These are phyloP conservation scores for Solanum lycopersicoides DNA, from an alignment of 257 asterid species.

Conservation along the genomic window DNA sequence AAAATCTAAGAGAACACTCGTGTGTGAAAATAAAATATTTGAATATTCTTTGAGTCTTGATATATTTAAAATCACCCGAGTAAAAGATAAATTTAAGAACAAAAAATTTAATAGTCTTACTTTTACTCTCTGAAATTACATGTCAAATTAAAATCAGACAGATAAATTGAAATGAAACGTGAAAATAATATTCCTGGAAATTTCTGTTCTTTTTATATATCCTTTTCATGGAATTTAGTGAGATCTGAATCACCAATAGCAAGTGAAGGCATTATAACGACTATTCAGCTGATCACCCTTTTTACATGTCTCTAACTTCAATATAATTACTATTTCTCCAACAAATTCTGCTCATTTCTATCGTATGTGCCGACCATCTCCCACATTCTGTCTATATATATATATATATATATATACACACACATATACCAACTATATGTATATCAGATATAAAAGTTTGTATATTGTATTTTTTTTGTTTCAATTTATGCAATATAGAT, in stretches of 20 bases:
- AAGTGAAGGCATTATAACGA: conserved; percentile 2
- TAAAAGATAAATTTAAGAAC: too few relatives aligned
- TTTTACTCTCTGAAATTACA: neutral
- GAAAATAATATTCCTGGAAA: neutral
- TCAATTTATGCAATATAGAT: too few relatives aligned
- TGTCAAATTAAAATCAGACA: too few relatives aligned
- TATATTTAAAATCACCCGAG: too few relatives aligned
- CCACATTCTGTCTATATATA: neutral
- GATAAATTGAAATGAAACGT: too few relatives aligned
- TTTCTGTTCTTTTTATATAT: neutral
- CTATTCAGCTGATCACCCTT: neutral
- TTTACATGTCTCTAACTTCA: neutral
- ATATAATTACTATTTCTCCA: too few relatives aligned
- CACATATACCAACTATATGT: neutral
- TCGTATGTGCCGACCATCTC: conserved; percentile 8
- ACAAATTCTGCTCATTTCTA: neutral
- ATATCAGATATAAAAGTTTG: too few relatives aligned
- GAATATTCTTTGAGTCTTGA: neutral
- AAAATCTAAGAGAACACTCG: neutral
- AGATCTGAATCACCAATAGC: neutral
- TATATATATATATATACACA: neutral
- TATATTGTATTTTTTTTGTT: too few relatives aligned
- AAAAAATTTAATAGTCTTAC: too few relatives aligned
- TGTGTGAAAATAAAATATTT: neutral
- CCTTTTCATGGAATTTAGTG: neutral